Evolutionary conservation across 371 early-diverging fungal genomes (phyloP), one percentile per base, ranked within the genome.

Genomic region (Phascolomyces articulosus): DNA sequence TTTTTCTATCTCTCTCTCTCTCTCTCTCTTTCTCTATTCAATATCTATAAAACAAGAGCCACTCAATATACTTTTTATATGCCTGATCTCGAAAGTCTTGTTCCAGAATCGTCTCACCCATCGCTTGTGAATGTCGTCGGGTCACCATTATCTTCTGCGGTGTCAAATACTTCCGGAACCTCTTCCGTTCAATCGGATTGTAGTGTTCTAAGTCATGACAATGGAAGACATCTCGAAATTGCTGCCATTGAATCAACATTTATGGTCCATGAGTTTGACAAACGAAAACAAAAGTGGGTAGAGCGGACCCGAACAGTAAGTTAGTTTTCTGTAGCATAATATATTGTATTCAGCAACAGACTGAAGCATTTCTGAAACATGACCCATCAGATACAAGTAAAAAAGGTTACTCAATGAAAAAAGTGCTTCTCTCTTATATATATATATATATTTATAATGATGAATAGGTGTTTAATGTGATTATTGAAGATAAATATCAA

Each of bases 381-480:
- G 51, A n/a, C 51, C 51, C 51, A 51, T 51, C 51, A 51, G 23
- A 20, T 9, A 9, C 11, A 3, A 31, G 10, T 6, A 31, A 31
- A 31, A 31, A 34, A 34, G 11, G 51, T n/a, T 51, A n/a, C 15
- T 7, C 23, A 23, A 51, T 44, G 34, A 9, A 11, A 34, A 9
- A 11, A 23, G 24, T 51, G 51, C 51, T 51, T 20, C 51, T 13
- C 38, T 38, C 13, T 38, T 38, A 9, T 38, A 9, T 6, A 11
- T 47, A 18, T 11, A 7, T 47, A 4, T 1, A 23, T 44, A 53
- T 34, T 38, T 53, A 8, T 4, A 13, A n/a, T n/a, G 29, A 11
- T 28, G 40, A 29, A 18, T 57, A 83, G 83, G 72, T 77, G 9
- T 83, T 78, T 48, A 76, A 70, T 57, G 75, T 83, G 27, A 77